A percentile compares a stretch with the other conserved stretches of the same genome.
Conservation (phyloP, 1,139 yeast species). For the Suhomyces bolitotheri region DNA sequence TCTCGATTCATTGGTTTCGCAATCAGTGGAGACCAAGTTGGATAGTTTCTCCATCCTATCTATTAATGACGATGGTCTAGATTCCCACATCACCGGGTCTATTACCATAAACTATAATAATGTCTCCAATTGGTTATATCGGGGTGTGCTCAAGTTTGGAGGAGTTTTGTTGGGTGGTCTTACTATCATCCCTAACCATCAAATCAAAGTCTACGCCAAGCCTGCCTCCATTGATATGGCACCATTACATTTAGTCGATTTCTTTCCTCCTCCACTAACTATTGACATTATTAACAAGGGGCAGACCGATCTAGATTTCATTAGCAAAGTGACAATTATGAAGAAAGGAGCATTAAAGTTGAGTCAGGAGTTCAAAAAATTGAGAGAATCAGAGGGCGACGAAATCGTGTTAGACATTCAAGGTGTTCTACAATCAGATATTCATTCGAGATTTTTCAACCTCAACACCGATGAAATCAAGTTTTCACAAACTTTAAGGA, state of each 20-base stretch:
- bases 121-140: conserved; percentile 22
- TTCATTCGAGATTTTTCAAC: conserved; percentile 19
- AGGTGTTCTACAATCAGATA: conserved; percentile 19
- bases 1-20: conserved; percentile 16
- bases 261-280: conserved; percentile 27
- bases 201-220: conserved; percentile 24
- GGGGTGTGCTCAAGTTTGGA: conserved; percentile 22
- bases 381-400: conserved; percentile 14
- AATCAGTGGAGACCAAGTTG: conserved; percentile 23
- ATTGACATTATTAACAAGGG: conserved; percentile 24
- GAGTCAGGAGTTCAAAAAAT: conserved; percentile 15
- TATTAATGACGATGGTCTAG: conserved; percentile 26
- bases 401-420: conserved; percentile 21
- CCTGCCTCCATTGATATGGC: conserved; percentile 19
- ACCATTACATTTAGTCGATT: conserved; percentile 27
- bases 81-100: conserved; percentile 26
- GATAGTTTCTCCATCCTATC: conserved; percentile 21
- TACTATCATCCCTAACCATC: conserved; percentile 24
- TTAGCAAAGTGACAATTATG: conserved; percentile 23
- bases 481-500: conserved; percentile 16
- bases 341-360: conserved; percentile 24
- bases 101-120: conserved; percentile 28
- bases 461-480: conserved; percentile 20
- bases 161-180: conserved; percentile 27
- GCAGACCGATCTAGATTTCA: conserved; percentile 28